Evolutionary conservation across 148 eudicot species (phyloP).

Genomic region (Chenopodium berlandieri): DNA sequence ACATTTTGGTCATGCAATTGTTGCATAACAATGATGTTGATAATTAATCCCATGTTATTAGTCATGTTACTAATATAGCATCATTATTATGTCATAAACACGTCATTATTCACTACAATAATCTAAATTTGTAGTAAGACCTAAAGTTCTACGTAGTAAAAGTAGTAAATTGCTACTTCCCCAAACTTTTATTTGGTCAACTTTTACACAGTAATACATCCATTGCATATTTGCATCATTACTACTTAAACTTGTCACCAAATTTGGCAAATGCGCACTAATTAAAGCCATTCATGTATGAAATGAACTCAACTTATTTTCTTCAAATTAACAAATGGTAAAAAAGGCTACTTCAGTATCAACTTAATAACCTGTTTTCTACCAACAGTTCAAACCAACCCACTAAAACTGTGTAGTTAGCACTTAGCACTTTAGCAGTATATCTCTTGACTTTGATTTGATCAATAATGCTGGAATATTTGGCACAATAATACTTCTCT

Average conservation of each 20-base stretch:
- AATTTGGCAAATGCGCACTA: constrained; percentile 14
- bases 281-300: not conserved
- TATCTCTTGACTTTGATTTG: not conserved
- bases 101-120: not conserved
- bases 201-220: not conserved
- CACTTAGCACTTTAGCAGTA: not conserved
- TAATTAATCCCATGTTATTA: too few relatives aligned
- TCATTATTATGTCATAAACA: not conserved
- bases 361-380: not conserved
- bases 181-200: not conserved
- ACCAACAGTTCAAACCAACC: not conserved
- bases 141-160: too few relatives aligned
- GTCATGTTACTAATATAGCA: not conserved
- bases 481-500: not conserved
- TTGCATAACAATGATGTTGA: too few relatives aligned
- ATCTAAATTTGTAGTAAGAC: too few relatives aligned
- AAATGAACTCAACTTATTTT: not conserved
- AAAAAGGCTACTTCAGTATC: not conserved
- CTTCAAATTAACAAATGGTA: not conserved
- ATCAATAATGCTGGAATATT: not conserved
- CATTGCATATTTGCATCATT: not conserved
- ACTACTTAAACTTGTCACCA: not conserved
- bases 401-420: constrained; percentile 1
- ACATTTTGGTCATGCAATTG: too few relatives aligned
- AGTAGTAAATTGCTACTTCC: not conserved